Evolutionary conservation across 2,329 filamentous ascomycete genomes (phyloP).

Genomic region (Pseudopithomyces maydicus): DNA sequence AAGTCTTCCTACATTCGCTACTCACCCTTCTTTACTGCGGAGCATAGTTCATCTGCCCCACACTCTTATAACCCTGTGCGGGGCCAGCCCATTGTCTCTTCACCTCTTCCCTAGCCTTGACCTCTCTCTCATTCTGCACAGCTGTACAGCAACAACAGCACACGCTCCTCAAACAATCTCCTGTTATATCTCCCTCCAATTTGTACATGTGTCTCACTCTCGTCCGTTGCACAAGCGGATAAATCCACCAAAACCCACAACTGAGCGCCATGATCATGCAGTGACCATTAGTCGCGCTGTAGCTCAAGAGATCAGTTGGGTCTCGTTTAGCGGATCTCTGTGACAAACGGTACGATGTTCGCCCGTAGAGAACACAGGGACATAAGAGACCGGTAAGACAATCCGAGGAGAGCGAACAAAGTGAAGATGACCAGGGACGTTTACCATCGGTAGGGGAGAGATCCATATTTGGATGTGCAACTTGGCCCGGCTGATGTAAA

Average conservation of each 20-base stretch:
- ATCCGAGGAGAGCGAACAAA: constrained; percentile 42
- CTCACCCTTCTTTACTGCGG: constrained; percentile 27
- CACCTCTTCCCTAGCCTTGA: constrained; percentile 51
- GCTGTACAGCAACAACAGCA: constrained; percentile 51
- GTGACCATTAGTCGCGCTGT: constrained; percentile 43
- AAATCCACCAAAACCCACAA: constrained; percentile 46
- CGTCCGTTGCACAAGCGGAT: constrained; percentile 44
- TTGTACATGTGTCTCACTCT: constrained; percentile 51
- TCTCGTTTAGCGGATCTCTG: constrained; percentile 46
- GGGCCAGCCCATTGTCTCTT: constrained; percentile 45
- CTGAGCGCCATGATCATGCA: constrained; percentile 46
- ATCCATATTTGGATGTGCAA: constrained; percentile 50
- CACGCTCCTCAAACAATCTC: constrained; percentile 42
- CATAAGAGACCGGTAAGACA: constrained; percentile 48
- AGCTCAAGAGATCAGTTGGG: constrained; percentile 46
- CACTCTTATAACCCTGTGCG: constrained; percentile 38
- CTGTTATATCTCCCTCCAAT: constrained; percentile 42
- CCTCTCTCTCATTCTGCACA: constrained; percentile 53
- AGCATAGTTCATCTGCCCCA: constrained; percentile 41
- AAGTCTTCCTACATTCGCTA: background rate
- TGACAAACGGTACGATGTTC: constrained; percentile 50
- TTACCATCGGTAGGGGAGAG: constrained; percentile 21
- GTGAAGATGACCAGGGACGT: constrained; percentile 37
- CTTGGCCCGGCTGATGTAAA: constrained; percentile 46
- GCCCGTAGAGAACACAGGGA: constrained; percentile 52